Percentiles rank a stretch among this genome's conserved stretches.
These are phyloP conservation scores for Aleurites moluccanus DNA, from an alignment of 441 rosid species.

Conservation along the genomic window DNA sequence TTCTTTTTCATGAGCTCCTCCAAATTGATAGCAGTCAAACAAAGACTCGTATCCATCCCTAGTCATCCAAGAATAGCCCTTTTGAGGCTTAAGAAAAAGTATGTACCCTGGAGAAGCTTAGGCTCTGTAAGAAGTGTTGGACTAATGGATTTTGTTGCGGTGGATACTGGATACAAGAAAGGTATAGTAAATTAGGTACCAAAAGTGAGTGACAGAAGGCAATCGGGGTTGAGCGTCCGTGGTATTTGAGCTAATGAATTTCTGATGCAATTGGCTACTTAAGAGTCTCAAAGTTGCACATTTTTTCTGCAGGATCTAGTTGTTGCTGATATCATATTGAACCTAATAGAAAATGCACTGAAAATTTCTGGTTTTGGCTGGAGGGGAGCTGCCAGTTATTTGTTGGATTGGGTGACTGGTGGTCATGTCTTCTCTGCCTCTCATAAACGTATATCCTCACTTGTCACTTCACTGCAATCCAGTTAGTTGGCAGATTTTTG, in stretches of 20 bases:
- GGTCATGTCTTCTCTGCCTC: background rate
- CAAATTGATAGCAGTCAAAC: background rate
- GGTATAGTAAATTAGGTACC: background rate
- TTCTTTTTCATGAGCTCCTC: background rate
- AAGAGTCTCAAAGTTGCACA: background rate
- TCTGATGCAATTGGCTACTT: background rate
- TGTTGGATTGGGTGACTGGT: background rate
- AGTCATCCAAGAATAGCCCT: background rate
- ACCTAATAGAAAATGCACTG: background rate
- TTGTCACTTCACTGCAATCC: background rate
- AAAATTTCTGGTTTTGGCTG: background rate
- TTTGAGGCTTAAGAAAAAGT: background rate
- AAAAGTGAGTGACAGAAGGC: background rate
- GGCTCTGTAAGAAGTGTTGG: background rate
- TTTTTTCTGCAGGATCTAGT: background rate
- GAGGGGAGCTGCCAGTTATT: background rate
- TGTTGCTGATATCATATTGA: background rate
- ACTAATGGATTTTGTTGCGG: background rate
- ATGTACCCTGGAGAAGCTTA: background rate
- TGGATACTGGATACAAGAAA: background rate
- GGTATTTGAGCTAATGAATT: conserved; percentile 1
- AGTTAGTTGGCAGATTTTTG: background rate
- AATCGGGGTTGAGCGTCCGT: background rate
- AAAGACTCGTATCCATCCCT: background rate
- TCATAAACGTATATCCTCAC: background rate